Evolutionary conservation across 768 basidiomycete species (phyloP), one percentile per base, ranked within the genome.

Genomic region (Leccinum subtestaceum): DNA sequence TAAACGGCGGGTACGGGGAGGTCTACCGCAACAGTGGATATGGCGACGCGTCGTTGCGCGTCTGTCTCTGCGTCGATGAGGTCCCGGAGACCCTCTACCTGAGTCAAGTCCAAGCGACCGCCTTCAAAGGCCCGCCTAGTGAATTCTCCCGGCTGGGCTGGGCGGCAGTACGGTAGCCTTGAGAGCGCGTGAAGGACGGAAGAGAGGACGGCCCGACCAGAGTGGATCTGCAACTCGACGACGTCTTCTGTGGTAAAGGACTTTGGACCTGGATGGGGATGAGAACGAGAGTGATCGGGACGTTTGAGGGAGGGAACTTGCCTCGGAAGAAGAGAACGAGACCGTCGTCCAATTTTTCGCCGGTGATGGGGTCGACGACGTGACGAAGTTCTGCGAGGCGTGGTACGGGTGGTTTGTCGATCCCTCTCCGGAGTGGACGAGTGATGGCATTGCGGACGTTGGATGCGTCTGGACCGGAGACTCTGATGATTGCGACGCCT

Each of bases 11-110:
- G 27, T 52, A 21, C 5, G 50, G 56, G 31, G 57, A 63, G 51
- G 78, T 87, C 51, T 67, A 93, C 93, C 71, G 80, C 80, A 19
- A 85, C 89, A 52, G 83, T 83, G 38, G 81, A 75, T 53, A 91
- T 71, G 12, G 94, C 94, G 56, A 89, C 75, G 47, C 82, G 83
- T 55, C 94, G 78, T 70, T 96, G 94, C 17, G 76, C 77, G 64
- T 93, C 91, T 0, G 94, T 96, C 67, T 95, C 92, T 0, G 93
- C 92, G 55, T 95, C 87, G 46, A 96, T 87, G 32, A 96, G 79
- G 67, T 95, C 94, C 59, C 86, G 84, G 56, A 96, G 70, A 5
- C 92, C 94, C 68, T 96, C 94, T 1, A 92, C 93, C 73, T 95
- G 89, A 0, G 92, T 93, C 56, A 96, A 74, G 67, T 95, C 93